Conservation (phyloP, 805 yeast genomes). For the Hanseniaspora taiwanica region DNA sequence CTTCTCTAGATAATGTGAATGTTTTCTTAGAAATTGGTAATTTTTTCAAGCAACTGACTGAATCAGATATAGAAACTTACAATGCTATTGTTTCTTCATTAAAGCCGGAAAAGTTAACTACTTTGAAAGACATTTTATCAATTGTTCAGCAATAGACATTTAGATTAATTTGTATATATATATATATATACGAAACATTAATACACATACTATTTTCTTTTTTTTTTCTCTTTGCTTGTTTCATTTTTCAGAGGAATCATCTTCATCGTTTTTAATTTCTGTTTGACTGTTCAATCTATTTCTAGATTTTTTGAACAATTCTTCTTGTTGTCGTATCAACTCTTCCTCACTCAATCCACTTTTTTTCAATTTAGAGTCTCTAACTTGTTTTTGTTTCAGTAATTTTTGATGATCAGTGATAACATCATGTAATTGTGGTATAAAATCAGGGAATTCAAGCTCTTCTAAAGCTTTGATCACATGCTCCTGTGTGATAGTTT, state of each 20-base stretch:
- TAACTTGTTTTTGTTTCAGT: slow-evolving; percentile 70
- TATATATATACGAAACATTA: background rate
- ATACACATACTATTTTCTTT: background rate
- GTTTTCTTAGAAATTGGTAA: slow-evolving; percentile 51
- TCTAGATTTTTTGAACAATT: slow-evolving; percentile 68
- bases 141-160: slow-evolving; percentile 11
- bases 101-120: slow-evolving; percentile 18
- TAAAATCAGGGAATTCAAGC: slow-evolving; percentile 74
- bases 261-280: background rate
- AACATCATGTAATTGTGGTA: slow-evolving; percentile 68
- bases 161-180: background rate
- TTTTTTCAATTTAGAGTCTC: slow-evolving; percentile 84
- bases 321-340: slow-evolving; percentile 81
- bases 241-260: background rate
- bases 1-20: slow-evolving; percentile 67
- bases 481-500: slow-evolving; percentile 94
- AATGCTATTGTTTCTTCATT: slow-evolving; percentile 19
- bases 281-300: slow-evolving; percentile 38
- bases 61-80: slow-evolving; percentile 34
- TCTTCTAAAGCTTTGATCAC: slow-evolving; percentile 81
- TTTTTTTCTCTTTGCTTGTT: background rate
- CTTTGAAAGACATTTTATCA: slow-evolving; percentile 20
- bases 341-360: slow-evolving; percentile 91
- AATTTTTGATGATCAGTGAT: slow-evolving; percentile 73
- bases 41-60: slow-evolving; percentile 37